Base-by-base conservation (phyloP, 2,329 filamentous ascomycete species). In the Penicillium sp. region DNA sequence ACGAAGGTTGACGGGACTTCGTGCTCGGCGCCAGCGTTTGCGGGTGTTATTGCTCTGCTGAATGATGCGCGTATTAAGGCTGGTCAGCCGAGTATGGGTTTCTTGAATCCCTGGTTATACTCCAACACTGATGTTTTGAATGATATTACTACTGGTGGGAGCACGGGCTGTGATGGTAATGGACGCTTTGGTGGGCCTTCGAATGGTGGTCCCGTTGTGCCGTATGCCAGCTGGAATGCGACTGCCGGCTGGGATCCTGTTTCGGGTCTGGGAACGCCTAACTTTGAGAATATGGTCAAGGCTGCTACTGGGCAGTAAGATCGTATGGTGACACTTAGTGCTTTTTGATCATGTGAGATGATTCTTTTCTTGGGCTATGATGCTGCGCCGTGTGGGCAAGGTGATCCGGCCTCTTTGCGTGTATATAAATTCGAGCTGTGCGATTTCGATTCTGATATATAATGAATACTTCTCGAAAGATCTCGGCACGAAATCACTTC, bases 101-200 rank as follows among this genome's bases (percentile, higher is more conserved):
- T 85, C 74, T 60, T 87, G 49, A 87, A 88, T 66, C 85, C 85
- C 0, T 86, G 83, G 82, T 68, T 87, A 6, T 88, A 87, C 37
- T 67, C 70, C 70, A 24, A 66, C 67, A 19, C 3, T 67, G 70
- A 58, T 62, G 79, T 75, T 2, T 66, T 84, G 47, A 83, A 77
- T 33, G 82, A 83, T 60, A 81, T 83, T 54, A 75, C 76, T 3
- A 59, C 71, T 11, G 82, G 81, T 16, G 79, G 77, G 6, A 82
- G 79, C 37, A 75, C 64, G 0, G 81, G 81, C 10, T 83, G 81
- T 63, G 76, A 75, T 35, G 80, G 80, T 0, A 65, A 68, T 1
- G 69, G 72, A 19, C 77, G 77, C 2, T 81, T 79, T 63, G 73
- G 74, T 4, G 78, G 79, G 2, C 62, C 77, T 4, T 35, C 60